phyloP scores from a whole-genome alignment of 2,329 filamentous ascomycete genomes.

The Emydomyces testavorans region DNA sequence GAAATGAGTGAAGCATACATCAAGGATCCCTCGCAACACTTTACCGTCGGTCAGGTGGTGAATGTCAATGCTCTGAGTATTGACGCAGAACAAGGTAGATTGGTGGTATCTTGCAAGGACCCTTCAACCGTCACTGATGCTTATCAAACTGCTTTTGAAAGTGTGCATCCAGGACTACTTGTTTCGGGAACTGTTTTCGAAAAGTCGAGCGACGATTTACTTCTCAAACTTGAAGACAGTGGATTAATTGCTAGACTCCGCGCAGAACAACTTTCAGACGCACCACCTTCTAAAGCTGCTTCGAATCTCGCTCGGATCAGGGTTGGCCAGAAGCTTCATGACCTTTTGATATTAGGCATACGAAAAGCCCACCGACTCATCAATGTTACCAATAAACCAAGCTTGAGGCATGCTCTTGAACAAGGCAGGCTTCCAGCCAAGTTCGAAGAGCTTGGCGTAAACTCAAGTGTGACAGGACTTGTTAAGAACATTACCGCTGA shows the following conservation, averaged over 20 bases:
- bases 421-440: constrained; percentile 58
- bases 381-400: constrained; percentile 70
- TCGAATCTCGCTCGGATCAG: constrained; percentile 68
- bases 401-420: constrained; percentile 63
- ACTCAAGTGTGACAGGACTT: constrained; percentile 61
- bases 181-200: constrained; percentile 72
- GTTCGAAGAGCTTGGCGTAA: constrained; percentile 61
- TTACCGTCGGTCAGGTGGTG: constrained; percentile 80
- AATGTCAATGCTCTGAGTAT: constrained; percentile 79
- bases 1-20: constrained; percentile 99
- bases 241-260: constrained; percentile 68
- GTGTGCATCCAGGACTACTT: constrained; percentile 59
- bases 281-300: constrained; percentile 64
- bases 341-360: constrained; percentile 81
- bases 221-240: constrained; percentile 62
- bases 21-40: constrained; percentile 76
- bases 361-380: constrained; percentile 64
- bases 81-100: constrained; percentile 55
- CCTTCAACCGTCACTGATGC: constrained; percentile 66
- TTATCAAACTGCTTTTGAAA: constrained; percentile 60
- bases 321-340: constrained; percentile 69
- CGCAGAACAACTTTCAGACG: constrained; percentile 72
- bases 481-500: constrained; percentile 72
- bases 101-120: constrained; percentile 90
- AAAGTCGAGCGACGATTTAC: constrained; percentile 63